A percentile compares a stretch with the other conserved stretches of the same genome.
These are phyloP conservation scores for Citrus medica DNA, from an alignment of 345 rosid genomes.

Conservation along the genomic window DNA sequence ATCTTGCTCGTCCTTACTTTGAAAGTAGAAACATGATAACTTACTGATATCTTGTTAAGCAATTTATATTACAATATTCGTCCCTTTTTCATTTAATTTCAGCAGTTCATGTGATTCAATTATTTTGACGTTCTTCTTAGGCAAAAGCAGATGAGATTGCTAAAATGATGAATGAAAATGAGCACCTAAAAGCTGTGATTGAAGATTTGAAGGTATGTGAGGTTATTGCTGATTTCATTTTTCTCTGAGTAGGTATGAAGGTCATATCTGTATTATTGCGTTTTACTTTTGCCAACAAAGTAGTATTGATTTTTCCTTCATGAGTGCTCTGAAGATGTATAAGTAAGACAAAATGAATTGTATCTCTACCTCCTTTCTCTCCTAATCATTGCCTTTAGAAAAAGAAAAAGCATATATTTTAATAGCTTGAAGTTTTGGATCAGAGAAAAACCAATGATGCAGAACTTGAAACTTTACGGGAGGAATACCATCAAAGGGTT, in stretches of 20 bases:
- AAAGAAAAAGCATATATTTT: neutral
- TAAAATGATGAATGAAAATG: slow-evolving; percentile 92
- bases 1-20: neutral
- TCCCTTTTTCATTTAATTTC: slow-evolving; percentile 1
- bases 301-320: neutral
- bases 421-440: slow-evolving; percentile 27
- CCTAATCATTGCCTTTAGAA: neutral
- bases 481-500: slow-evolving; percentile 98
- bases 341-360: neutral
- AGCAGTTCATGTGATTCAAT: slow-evolving; percentile 16
- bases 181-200: slow-evolving; percentile 68
- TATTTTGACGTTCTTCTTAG: slow-evolving; percentile 33
- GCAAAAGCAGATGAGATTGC: slow-evolving; percentile 99
- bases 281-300: neutral
- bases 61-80: neutral
- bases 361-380: neutral
- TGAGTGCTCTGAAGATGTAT: neutral
- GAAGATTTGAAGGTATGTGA: slow-evolving; percentile 85
- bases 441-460: slow-evolving; percentile 92
- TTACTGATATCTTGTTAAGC: neutral
- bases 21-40: neutral
- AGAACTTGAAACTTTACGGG: slow-evolving; percentile 92
- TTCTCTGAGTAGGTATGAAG: neutral
- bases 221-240: slow-evolving; percentile 6
- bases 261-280: neutral